Conservation (phyloP, 2,329 filamentous ascomycete genomes). For the Plectosphaerella plurivora region DNA sequence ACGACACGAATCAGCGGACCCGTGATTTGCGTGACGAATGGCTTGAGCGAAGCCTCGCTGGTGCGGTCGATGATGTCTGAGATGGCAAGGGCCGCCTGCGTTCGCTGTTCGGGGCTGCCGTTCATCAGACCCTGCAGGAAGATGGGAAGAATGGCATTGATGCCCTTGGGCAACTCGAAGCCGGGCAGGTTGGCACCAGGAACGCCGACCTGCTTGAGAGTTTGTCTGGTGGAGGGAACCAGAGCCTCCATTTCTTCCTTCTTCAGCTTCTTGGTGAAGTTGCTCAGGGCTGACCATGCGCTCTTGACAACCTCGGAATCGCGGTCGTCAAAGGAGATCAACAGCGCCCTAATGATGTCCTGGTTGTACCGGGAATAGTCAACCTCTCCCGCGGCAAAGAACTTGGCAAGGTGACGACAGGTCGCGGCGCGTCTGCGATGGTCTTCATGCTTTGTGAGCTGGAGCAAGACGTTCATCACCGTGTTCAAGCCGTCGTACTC, state of each 20-base stretch:
- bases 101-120: slow-evolving; percentile 85
- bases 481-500: slow-evolving; percentile 95
- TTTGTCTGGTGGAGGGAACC: slow-evolving; percentile 79
- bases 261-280: slow-evolving; percentile 81
- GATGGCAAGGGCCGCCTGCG: slow-evolving; percentile 86
- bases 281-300: slow-evolving; percentile 80
- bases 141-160: slow-evolving; percentile 92
- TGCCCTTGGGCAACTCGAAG: slow-evolving; percentile 91
- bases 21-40: slow-evolving; percentile 96
- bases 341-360: slow-evolving; percentile 83
- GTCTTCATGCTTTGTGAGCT: slow-evolving; percentile 87
- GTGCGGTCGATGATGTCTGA: slow-evolving; percentile 95
- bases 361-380: slow-evolving; percentile 97
- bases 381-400: slow-evolving; percentile 74
- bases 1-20: slow-evolving; percentile 97
- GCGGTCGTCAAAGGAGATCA: slow-evolving; percentile 87
- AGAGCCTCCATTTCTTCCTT: slow-evolving; percentile 99
- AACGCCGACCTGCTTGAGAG: slow-evolving; percentile 83
- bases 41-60: slow-evolving; percentile 79
- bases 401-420: slow-evolving; percentile 74
- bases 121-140: slow-evolving; percentile 98
- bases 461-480: slow-evolving; percentile 88
- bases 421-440: slow-evolving; percentile 77
- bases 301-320: slow-evolving; percentile 83
- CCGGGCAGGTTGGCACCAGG: slow-evolving; percentile 79